A percentile compares a stretch with the other conserved stretches of the same genome.
These are phyloP conservation scores for Cryptococcus floricola DNA, from an alignment of 1,284 basidiomycete genomes.

Conservation along the genomic window DNA sequence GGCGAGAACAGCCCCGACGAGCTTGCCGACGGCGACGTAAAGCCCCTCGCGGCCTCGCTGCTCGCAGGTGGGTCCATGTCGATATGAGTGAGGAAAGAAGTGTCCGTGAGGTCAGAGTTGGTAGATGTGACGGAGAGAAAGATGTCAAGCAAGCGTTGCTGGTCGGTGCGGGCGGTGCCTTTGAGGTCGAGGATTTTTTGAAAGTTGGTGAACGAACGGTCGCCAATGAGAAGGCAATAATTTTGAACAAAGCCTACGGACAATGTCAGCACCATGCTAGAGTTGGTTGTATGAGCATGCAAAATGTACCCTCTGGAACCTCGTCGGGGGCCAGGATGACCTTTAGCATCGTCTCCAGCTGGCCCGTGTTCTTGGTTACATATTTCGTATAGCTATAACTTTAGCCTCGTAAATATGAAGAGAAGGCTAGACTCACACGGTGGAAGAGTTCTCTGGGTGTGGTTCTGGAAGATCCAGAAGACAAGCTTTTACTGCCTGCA, in stretches of 20 bases:
- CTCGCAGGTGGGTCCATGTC: conserved; percentile 71
- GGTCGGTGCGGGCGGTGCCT: conserved; percentile 77
- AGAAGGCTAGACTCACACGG: conserved; percentile 21
- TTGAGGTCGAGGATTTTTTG: conserved; percentile 98
- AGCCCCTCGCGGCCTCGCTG: conserved; percentile 3
- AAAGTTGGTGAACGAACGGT: conserved; percentile 90
- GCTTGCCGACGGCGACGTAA: conserved; percentile 19
- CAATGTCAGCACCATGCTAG: conserved; percentile 7
- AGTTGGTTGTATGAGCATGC: not conserved
- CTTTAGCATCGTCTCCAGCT: conserved; percentile 85
- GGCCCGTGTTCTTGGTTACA: conserved; percentile 71
- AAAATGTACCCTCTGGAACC: conserved; percentile 16
- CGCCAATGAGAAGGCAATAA: conserved; percentile 86
- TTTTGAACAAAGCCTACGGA: conserved; percentile 84
- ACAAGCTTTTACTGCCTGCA: conserved; percentile 79
- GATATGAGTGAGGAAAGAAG: conserved; percentile 83
- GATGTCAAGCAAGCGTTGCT: conserved; percentile 83
- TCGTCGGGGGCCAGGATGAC: conserved; percentile 81
- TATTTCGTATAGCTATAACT: conserved; percentile 68
- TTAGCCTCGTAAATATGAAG: not conserved
- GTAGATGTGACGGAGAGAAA: conserved; percentile 88
- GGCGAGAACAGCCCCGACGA: conserved; percentile 35
- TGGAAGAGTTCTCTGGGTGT: conserved; percentile 37
- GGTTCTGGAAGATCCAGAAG: conserved; percentile 68
- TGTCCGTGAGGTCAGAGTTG: conserved; percentile 74